Conservation (phyloP, 192 early-diverging fungal genomes). For the Rhizophagus clarus region DNA sequence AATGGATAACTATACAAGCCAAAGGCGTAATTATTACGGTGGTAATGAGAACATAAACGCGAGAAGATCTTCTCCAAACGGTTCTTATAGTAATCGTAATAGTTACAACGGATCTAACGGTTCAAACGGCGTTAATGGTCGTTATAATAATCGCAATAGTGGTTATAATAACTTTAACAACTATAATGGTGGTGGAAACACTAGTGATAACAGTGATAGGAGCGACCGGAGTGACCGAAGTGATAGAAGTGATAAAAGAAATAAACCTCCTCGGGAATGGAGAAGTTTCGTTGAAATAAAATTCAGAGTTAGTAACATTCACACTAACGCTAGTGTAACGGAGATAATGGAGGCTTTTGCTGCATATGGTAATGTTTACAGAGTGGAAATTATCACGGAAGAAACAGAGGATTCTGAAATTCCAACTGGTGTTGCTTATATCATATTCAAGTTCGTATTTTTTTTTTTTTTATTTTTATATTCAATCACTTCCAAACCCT, state of each 20-base stretch:
- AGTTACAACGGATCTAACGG: no score
- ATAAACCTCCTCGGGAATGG: not conserved
- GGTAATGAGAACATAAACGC: no score
- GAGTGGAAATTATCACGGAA: slow-evolving; percentile 31
- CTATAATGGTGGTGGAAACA: not conserved
- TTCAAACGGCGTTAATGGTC: not conserved
- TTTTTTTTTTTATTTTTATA: no score
- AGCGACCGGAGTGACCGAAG: no score
- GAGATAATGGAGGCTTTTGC: slow-evolving; percentile 30
- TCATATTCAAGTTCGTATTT: slow-evolving; percentile 29
- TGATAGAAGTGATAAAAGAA: no score
- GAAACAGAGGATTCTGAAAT: not conserved
- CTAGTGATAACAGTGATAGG: no score
- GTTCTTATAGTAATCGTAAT: no score
- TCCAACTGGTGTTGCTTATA: slow-evolving; percentile 19
- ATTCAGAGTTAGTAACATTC: slow-evolving; percentile 31
- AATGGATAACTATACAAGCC: no score
- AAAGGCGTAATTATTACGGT: no score
- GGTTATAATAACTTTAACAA: not conserved
- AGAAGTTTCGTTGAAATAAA: not conserved
- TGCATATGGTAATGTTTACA: slow-evolving; percentile 24
- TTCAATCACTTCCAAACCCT: no score
- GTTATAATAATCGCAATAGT: not conserved
- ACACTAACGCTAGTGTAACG: not conserved
- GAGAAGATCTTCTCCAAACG: no score